Conservation (phyloP, 1,139 yeast genomes). For the Zygosaccharomyces sapae region DNA sequence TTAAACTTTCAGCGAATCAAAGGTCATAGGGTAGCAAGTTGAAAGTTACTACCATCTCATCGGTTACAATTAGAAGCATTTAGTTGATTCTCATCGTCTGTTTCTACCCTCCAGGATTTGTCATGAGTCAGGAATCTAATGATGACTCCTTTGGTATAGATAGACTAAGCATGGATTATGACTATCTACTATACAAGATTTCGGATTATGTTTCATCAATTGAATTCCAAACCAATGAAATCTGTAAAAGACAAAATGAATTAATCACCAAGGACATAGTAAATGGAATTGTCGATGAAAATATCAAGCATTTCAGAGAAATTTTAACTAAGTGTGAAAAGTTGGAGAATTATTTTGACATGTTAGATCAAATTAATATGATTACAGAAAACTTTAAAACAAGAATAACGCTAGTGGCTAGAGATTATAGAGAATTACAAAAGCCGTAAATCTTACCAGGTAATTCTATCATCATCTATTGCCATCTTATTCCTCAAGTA, state of each 20-base stretch:
- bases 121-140: slow-evolving; percentile 15
- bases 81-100: too few species aligned
- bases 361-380: slow-evolving; percentile 55
- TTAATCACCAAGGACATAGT: slow-evolving; percentile 38
- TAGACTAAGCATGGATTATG: slow-evolving; percentile 56
- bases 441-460: slow-evolving; percentile 22
- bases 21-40: too few species aligned
- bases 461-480: slow-evolving; percentile 25
- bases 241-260: slow-evolving; percentile 35
- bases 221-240: slow-evolving; percentile 38
- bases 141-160: slow-evolving; percentile 64
- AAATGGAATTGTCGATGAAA: slow-evolving; percentile 40
- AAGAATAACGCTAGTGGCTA: slow-evolving; percentile 23
- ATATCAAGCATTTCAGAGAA: slow-evolving; percentile 43
- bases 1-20: not conserved
- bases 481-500: slow-evolving; percentile 31
- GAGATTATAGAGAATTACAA: slow-evolving; percentile 17
- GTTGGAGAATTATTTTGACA: slow-evolving; percentile 59
- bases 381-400: slow-evolving; percentile 31
- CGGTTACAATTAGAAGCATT: not conserved
- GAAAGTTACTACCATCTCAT: not conserved
- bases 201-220: slow-evolving; percentile 47
- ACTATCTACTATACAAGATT: slow-evolving; percentile 58
- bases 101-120: too few species aligned
- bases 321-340: slow-evolving; percentile 50